These are phyloP conservation scores for Hirsutella thompsonii DNA, from an alignment of 2,329 filamentous ascomycete species.

Conservation along the genomic window DNA sequence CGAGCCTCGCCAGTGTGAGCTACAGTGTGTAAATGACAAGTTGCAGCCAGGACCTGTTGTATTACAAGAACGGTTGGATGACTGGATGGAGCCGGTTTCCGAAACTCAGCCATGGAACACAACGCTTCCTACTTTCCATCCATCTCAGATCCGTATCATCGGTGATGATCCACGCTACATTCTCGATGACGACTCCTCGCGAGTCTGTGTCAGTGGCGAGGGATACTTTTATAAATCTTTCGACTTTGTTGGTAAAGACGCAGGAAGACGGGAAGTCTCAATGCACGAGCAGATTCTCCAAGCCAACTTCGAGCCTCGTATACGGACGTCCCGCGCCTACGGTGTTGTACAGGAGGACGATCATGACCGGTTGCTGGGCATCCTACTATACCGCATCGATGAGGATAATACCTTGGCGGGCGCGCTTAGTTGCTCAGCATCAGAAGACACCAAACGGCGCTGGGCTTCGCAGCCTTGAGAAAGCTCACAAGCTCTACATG, in stretches of 20 bases:
- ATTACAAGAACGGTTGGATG: too few species aligned
- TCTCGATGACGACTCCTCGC: too few species aligned
- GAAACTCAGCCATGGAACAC: too few species aligned
- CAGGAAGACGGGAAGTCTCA: too few species aligned
- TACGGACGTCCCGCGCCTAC: neutral
- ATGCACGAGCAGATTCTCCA: too few species aligned
- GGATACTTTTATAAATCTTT: too few species aligned
- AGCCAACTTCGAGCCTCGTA: neutral
- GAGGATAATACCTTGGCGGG: neutral
- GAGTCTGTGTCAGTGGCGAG: too few species aligned
- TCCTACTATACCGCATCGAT: neutral
- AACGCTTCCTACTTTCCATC: too few species aligned
- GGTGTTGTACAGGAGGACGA: neutral
- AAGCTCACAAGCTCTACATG: slow-evolving; percentile 8
- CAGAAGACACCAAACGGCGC: neutral
- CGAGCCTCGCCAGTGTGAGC: neutral
- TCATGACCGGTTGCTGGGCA: neutral
- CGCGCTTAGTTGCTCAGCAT: neutral
- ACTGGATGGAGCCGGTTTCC: too few species aligned
- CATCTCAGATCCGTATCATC: neutral
- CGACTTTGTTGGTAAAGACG: too few species aligned
- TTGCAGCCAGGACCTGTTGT: too few species aligned
- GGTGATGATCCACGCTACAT: neutral
- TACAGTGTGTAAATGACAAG: too few species aligned
- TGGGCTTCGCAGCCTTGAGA: slow-evolving; percentile 9